Conservation (phyloP, 306 rosid species). For the Vachellia collinsii region DNA sequence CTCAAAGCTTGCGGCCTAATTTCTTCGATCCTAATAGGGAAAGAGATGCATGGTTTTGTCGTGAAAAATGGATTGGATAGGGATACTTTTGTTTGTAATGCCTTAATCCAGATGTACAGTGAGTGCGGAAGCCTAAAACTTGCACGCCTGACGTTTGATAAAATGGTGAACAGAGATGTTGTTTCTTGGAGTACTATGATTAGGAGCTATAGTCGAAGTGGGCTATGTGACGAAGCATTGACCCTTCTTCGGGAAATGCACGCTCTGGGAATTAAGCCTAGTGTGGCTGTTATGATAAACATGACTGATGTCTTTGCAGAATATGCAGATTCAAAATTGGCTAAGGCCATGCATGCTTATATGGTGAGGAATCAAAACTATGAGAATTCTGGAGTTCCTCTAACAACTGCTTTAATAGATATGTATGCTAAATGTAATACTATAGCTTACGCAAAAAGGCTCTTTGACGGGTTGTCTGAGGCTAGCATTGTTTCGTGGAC, state of each 20-base stretch:
- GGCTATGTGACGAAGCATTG: slow-evolving; percentile 54
- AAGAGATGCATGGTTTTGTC: slow-evolving; percentile 61
- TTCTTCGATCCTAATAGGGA: slow-evolving; percentile 42
- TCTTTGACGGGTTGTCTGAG: slow-evolving; percentile 48
- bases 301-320: slow-evolving; percentile 47
- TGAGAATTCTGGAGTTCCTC: slow-evolving; percentile 40
- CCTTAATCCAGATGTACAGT: slow-evolving; percentile 65
- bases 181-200: slow-evolving; percentile 79
- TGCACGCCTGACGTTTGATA: slow-evolving; percentile 56
- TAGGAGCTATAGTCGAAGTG: slow-evolving; percentile 48
- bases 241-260: slow-evolving; percentile 50
- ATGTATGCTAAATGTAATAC: slow-evolving; percentile 58
- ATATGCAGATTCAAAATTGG: slow-evolving; percentile 46
- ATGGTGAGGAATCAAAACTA: slow-evolving; percentile 42
- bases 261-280: slow-evolving; percentile 47
- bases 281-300: slow-evolving; percentile 57
- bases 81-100: slow-evolving; percentile 61
- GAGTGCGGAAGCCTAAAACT: slow-evolving; percentile 46
- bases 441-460: slow-evolving; percentile 45
- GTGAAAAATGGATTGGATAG: slow-evolving; percentile 50
- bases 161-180: slow-evolving; percentile 52
- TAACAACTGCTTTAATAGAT: slow-evolving; percentile 56
- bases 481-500: slow-evolving; percentile 63
- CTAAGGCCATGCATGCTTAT: slow-evolving; percentile 65
- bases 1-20: slow-evolving; percentile 67